Base-by-base conservation (phyloP, 805 yeast genomes). In the Candida mattraensis region DNA sequence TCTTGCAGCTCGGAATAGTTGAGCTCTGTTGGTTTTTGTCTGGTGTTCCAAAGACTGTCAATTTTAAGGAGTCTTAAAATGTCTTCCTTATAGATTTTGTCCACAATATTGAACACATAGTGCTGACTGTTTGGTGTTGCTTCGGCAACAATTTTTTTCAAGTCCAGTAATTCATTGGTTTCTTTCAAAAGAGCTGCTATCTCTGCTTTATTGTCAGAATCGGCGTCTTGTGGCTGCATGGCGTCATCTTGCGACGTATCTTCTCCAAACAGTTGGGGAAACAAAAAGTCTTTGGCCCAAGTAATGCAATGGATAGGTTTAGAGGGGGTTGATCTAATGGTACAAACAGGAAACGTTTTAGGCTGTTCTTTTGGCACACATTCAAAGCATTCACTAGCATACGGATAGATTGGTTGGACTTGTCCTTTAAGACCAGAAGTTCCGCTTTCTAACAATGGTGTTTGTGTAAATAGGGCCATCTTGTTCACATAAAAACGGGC, bases 371-470 rank as follows among this genome's bases (percentile, higher is more conserved):
- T 87, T 5, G 83, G 77, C 17, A 80, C 77, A 61, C 99, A 93
- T 44, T 88, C 96, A 61, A 88, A 94, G 61, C 99, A 93, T 63
- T 93, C 99, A 2, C 94, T 79, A 30, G 64, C 49, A 33, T 81
- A 78, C 1, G 96, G 94, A 44, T 77, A 71, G 38, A 93, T 91
- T 2, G 96, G 96, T 54, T 87, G 96, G 21, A 86, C 85, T 58
- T 93, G 96, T 15, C 99, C 99, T 44, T 80, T 81, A 45, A 82
- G 84, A 2, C 99, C 99, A 0, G 96, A 85, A 0, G 98, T 89
- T 7, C 99, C 99, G 36, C 87, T 78, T 60, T 93, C 99, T 72
- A 93, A 78, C 33, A 91, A 69, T 1, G 95, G 95, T 18, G 72
- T 82, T 18, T 72, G 66, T 13, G 86, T 64, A 41, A 84, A 83